Evolutionary conservation across 176 grass and related monocot species (phyloP).

Genomic region (Raddia guianensis): DNA sequence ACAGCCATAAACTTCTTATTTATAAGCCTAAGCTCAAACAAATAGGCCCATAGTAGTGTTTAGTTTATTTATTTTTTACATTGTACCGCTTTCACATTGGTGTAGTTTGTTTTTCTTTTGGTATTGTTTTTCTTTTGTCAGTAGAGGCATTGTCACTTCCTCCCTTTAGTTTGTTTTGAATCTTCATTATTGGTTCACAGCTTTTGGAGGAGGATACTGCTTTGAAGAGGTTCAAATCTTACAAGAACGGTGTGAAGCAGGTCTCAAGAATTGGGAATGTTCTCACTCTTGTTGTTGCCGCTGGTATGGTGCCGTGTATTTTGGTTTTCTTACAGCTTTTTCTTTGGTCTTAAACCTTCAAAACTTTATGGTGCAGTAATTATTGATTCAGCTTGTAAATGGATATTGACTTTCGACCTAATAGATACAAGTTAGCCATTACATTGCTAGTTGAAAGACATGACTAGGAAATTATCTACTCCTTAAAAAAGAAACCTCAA

Average conservation of each 20-base stretch:
- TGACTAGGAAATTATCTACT: not conserved
- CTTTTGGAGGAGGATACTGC: constrained; percentile 76
- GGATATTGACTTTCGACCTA: not conserved
- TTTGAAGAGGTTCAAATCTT: constrained; percentile 79
- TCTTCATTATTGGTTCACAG: constrained; percentile 41
- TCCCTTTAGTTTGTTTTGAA: constrained; percentile 14
- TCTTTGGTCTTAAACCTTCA: constrained; percentile 9
- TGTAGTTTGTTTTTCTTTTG: constrained; percentile 1
- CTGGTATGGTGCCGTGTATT: constrained; percentile 50
- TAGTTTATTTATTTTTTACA: constrained; percentile 3
- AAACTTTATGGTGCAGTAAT: not conserved
- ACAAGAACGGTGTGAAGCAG: constrained; percentile 65
- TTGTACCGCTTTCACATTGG: not conserved
- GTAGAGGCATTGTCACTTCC: not conserved
- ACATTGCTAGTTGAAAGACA: not conserved
- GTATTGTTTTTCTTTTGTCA: not conserved
- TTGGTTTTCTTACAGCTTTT: constrained; percentile 19
- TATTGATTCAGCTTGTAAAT: constrained; percentile 1
- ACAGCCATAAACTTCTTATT: no score
- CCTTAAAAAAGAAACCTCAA: not conserved
- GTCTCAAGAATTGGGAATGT: constrained; percentile 66
- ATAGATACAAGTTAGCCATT: not conserved
- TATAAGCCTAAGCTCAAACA: no score
- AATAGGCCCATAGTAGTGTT: not conserved
- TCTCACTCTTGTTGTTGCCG: constrained; percentile 52